Evolutionary conservation across 225 moss, liverwort and hornwort species (phyloP), one percentile per base, ranked within the genome.

Genomic region (Polytrichum commune): DNA sequence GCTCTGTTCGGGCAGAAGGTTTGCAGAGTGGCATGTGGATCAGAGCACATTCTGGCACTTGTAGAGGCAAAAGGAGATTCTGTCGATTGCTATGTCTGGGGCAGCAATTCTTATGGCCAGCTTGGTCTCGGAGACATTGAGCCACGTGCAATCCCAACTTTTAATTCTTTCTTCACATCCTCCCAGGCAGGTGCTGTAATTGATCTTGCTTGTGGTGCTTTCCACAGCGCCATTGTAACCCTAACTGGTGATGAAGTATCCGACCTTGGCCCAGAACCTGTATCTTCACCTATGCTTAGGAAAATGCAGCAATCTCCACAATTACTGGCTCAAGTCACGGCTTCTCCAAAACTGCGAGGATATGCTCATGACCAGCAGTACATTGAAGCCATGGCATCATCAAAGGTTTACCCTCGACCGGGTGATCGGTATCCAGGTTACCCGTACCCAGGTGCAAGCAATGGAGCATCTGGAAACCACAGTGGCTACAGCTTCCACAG

Each of bases 181-280:
- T 67, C 71, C 20, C 68, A 76, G 28, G 83, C 79, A 24, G 81
- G 85, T 30, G 25, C 24, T 29, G 76, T 80, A 64, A 62, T 79
- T 0, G 86, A 86, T 73, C 71, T 89, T 13, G 83, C 89, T 5
- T 86, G 89, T 70, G 89, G 89, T n/a, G 86, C 82, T 60, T 89
- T 79, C 68, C 89, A 89, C 58, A 89, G 81, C 68, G 75, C 79
- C 4, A 64, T 88, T 8, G 66, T 82, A 61, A 79, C 87, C 22
- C 64, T 56, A 24, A 79, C 38, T 30, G 87, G 79, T 4, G 76
- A 65, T 30, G 82, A 83, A 23, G 62, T 46, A 2, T 56, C 69
- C 1, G 84, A 82, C 16, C 64, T 72, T 0, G 65, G 75, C 55
- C 63, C 63, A 24, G 76, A 81, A 60, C 27, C 65, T 27, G 33